phyloP scores from a whole-genome alignment of 805 yeast species.

The Wickerhamiella sorbophila region DNA sequence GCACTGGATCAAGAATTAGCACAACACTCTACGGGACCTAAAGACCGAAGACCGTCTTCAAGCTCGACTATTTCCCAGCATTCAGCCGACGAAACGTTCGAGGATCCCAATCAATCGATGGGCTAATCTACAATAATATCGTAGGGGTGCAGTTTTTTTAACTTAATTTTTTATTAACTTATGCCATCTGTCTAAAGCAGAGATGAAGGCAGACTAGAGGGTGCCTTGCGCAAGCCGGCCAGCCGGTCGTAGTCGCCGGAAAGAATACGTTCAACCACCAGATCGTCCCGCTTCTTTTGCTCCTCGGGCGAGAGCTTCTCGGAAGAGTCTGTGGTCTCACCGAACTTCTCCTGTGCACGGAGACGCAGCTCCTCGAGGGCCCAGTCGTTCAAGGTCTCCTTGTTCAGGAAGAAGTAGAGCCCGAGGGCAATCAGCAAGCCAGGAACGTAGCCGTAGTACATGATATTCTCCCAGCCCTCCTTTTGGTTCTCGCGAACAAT shows the following conservation, averaged over 20 bases:
- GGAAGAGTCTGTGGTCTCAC: constrained; percentile 22
- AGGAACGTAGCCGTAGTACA: constrained; percentile 62
- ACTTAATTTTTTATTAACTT: neutral
- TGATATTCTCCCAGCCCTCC: constrained; percentile 76
- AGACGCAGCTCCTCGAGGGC: constrained; percentile 68
- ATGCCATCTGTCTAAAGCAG: constrained; percentile 17
- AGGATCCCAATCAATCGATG: constrained; percentile 8
- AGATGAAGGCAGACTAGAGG: constrained; percentile 24
- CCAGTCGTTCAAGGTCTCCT: constrained; percentile 52
- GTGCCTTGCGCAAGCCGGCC: constrained; percentile 26
- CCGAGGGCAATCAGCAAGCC: constrained; percentile 44
- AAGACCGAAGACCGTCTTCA: constrained; percentile 23
- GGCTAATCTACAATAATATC: neutral
- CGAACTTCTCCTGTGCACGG: constrained; percentile 56
- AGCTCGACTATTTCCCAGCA: constrained; percentile 25
- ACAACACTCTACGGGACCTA: constrained; percentile 11
- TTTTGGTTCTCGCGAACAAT: constrained; percentile 57
- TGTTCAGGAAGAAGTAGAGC: constrained; percentile 36
- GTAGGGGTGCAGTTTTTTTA: neutral
- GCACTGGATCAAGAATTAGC: constrained; percentile 21
- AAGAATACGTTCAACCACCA: constrained; percentile 66
- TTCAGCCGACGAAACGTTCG: constrained; percentile 22
- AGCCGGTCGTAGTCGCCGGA: constrained; percentile 68
- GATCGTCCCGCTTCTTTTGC: constrained; percentile 53
- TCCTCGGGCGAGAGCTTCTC: constrained; percentile 37